Percentiles rank a stretch among this genome's conserved stretches.
phyloP scores from a whole-genome alignment of 2,329 filamentous ascomycete species.

The Aureobasidium vineae region DNA sequence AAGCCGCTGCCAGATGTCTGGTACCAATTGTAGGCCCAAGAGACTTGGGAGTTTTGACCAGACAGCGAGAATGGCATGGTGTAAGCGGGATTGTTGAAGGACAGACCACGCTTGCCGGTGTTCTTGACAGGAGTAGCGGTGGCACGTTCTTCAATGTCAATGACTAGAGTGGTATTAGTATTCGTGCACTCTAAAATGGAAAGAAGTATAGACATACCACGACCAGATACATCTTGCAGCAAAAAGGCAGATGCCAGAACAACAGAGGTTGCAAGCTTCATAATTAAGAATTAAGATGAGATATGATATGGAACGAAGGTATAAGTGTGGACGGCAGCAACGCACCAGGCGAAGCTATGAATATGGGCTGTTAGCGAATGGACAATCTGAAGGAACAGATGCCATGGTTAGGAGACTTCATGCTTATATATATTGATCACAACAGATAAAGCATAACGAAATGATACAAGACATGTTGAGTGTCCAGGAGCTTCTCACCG shows the following conservation, averaged over 20 bases:
- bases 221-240: constrained; percentile 13
- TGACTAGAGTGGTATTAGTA: background rate
- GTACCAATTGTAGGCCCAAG: constrained; percentile 36
- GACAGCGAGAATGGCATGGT: constrained; percentile 41
- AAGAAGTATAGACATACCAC: constrained; percentile 3
- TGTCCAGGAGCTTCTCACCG: constrained; percentile 10
- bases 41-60: constrained; percentile 39
- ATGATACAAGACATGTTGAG: constrained; percentile 15
- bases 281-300: constrained; percentile 16
- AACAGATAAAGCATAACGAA: constrained; percentile 17
- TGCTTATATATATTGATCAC: constrained; percentile 19
- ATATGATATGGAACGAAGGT: background rate
- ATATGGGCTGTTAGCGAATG: background rate
- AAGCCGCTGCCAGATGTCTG: constrained; percentile 39
- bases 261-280: background rate
- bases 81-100: constrained; percentile 61
- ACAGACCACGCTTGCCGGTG: constrained; percentile 62
- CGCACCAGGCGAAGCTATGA: constrained; percentile 16
- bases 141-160: constrained; percentile 15
- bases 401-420: background rate
- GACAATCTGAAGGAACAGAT: background rate
- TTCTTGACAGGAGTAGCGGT: constrained; percentile 32
- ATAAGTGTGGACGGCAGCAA: constrained; percentile 8
- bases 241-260: constrained; percentile 8
- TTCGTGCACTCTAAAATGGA: background rate